Evolutionary conservation across 1,284 basidiomycete species (phyloP).

Genomic region (Malassezia japonica): DNA sequence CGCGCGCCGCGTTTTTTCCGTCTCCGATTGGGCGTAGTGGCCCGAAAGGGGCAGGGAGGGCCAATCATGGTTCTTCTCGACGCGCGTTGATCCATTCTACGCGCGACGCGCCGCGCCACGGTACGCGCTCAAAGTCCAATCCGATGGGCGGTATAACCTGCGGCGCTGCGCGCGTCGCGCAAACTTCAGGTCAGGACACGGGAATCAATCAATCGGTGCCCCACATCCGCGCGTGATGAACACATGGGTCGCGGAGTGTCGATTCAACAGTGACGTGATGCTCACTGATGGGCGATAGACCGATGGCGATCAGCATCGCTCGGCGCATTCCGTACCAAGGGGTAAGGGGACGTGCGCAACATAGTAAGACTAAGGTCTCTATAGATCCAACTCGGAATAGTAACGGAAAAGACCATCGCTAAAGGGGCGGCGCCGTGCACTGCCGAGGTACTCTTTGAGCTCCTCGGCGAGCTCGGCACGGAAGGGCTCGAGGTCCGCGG

Average conservation of each 20-base stretch:
- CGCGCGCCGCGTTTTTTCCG: not conserved
- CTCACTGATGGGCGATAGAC: no score
- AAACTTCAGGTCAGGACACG: not conserved
- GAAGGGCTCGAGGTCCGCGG: slow-evolving; percentile 19
- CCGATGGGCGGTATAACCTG: not conserved
- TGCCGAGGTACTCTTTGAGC: slow-evolving; percentile 52
- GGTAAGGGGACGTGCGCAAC: no score
- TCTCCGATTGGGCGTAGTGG: no score
- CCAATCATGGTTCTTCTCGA: not conserved
- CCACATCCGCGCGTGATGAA: no score
- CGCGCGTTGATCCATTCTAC: not conserved
- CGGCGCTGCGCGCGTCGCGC: no score
- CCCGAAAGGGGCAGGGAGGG: no score
- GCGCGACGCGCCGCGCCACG: slow-evolving; percentile 1
- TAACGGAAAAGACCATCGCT: slow-evolving; percentile 52
- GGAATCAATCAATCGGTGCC: not conserved
- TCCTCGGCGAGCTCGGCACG: slow-evolving; percentile 29
- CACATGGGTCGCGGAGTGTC: no score
- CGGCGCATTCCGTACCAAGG: no score
- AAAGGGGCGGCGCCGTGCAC: slow-evolving; percentile 50
- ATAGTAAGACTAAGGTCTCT: not conserved
- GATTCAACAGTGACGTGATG: no score
- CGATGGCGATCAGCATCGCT: no score
- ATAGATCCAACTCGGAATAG: slow-evolving; percentile 53
- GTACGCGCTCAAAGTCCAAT: not conserved